Conservation (phyloP, 768 basidiomycete species). For the Paxillus ammoniavirescens region DNA sequence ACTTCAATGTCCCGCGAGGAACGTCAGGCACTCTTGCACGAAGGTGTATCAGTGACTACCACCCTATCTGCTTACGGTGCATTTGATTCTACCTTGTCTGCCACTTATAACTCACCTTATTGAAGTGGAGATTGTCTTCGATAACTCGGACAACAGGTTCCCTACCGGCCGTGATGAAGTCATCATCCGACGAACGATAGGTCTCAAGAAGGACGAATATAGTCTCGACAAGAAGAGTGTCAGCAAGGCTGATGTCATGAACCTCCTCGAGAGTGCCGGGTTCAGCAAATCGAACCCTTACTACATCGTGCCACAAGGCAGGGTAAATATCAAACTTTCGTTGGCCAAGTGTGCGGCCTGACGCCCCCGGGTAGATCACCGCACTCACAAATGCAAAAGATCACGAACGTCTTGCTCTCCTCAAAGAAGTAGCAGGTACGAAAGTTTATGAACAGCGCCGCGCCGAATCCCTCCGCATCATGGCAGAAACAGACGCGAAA, state of each 20-base stretch:
- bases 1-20: slow-evolving; percentile 94
- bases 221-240: slow-evolving; percentile 94
- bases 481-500: slow-evolving; percentile 95
- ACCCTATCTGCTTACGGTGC: slow-evolving; percentile 90
- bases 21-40: slow-evolving; percentile 88
- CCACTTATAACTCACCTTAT: background rate
- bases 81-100: slow-evolving; percentile 10
- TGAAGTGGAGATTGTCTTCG: slow-evolving; percentile 87
- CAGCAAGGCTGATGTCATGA: slow-evolving; percentile 97
- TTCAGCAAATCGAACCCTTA: slow-evolving; percentile 99
- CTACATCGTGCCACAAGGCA: slow-evolving; percentile 97
- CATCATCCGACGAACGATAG: slow-evolving; percentile 89
- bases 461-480: slow-evolving; percentile 89
- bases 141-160: slow-evolving; percentile 92
- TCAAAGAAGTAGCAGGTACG: slow-evolving; percentile 98
- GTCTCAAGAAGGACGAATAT: slow-evolving; percentile 98
- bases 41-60: slow-evolving; percentile 83
- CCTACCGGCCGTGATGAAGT: slow-evolving; percentile 89
- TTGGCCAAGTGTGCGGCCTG: slow-evolving; percentile 4
- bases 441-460: slow-evolving; percentile 97
- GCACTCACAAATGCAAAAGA: slow-evolving; percentile 97
- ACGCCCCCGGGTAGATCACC: slow-evolving; percentile 64
- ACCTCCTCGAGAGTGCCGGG: slow-evolving; percentile 92
- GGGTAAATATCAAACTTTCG: slow-evolving; percentile 51
- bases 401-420: slow-evolving; percentile 85